Evolutionary conservation across 2,329 filamentous ascomycete species (phyloP), one percentile per base, ranked within the genome.

Genomic region (Penicillium digitatum): DNA sequence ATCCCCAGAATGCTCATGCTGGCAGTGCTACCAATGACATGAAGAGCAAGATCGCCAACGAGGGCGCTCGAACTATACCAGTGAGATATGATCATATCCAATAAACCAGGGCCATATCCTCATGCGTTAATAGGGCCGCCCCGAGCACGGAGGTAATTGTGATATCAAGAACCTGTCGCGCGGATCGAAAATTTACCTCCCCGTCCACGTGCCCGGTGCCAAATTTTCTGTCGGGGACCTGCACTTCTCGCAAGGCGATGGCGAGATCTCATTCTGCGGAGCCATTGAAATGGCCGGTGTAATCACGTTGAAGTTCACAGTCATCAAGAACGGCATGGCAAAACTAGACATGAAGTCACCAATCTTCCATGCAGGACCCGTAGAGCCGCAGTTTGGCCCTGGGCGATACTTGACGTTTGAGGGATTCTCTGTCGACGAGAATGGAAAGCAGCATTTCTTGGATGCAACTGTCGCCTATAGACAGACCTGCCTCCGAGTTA

Each of bases 261-360:
- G 91, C 7, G 91, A 96, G 70, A 95, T 96, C 56, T 90, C 86
- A 3, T 96, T 91, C 69, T 91, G 88, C 61, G 88, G 88, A 20
- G 92, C 91, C 6, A 96, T 96, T 65, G 92, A 96, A 72, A 96
- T 96, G 89, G 90, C 91, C 0, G 91, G 91, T 5, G 79, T 90
- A 40, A 95, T 96, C 64, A 96, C 91, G 3, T 83, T 96, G 73
- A 95, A 94, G 66, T 92, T 95, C 78, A 86, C 83, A 47, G 88
- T 96, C 16, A 86, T 96, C 79, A 95, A 94, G 72, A 81, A 84
- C 61, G 92, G 91, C 20, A 81, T 95, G 68, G 79, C 79, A 42
- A 82, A 90, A 32, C 75, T 95, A 49, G 87, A 81, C 0, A 86
- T 95, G 75, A 92, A 90, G 72, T 87, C 83, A 7, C 91, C 91